These are phyloP conservation scores for Colletotrichum eremochloae DNA, from an alignment of 2,329 filamentous ascomycete genomes.

Conservation along the genomic window DNA sequence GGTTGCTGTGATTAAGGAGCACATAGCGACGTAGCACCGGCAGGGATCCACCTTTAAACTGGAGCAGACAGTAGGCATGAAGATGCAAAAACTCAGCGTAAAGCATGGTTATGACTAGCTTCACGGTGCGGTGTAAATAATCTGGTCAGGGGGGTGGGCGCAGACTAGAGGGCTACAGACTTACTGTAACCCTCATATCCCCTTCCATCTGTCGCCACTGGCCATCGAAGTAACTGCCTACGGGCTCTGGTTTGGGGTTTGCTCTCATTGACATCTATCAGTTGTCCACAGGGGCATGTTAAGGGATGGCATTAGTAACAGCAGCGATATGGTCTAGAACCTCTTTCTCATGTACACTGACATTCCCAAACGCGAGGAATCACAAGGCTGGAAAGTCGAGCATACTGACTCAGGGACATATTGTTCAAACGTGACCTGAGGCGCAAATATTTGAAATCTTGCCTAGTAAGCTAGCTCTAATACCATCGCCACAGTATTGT, in stretches of 20 bases:
- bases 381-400: not conserved
- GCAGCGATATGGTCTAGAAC: not conserved
- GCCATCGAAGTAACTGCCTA: not conserved
- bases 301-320: not conserved
- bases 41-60: not conserved
- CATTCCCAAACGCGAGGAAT: not conserved
- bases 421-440: not conserved
- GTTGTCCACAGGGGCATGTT: not conserved
- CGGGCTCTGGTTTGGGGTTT: not conserved
- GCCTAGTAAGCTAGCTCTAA: not conserved
- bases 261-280: not conserved
- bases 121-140: not conserved
- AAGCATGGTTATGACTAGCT: not conserved
- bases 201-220: not conserved
- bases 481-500: not conserved
- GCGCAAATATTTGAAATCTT: not conserved
- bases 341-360: not conserved
- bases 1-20: not conserved
- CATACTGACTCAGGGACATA: not conserved
- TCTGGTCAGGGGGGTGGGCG: not conserved
- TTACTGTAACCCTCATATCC: not conserved
- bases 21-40: not conserved
- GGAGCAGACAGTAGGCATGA: not conserved
- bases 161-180: not conserved
- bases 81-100: too few relatives aligned